Percentiles rank a stretch among this genome's conserved stretches.
Evolutionary conservation across 768 basidiomycete species (phyloP).

Genomic region (Auricularia cornea): DNA sequence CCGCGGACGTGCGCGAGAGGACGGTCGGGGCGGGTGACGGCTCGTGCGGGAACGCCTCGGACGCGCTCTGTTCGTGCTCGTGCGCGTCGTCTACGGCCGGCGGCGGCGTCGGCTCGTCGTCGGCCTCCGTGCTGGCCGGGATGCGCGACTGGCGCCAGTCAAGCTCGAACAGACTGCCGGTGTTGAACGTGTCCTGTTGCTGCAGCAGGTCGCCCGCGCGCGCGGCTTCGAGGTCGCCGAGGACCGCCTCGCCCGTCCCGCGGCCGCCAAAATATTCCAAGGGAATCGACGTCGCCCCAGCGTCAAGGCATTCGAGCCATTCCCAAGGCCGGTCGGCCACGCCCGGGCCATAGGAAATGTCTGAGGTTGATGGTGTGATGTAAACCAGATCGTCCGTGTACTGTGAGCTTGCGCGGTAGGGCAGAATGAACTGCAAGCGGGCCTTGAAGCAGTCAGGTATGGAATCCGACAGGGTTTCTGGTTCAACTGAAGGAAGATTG

Average conservation of each 20-base stretch:
- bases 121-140: neutral
- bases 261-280: conserved; percentile 63
- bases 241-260: conserved; percentile 49
- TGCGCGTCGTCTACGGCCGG: conserved; percentile 4
- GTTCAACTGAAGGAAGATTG: conserved; percentile 47
- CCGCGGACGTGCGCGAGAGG: conserved; percentile 28
- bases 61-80: neutral
- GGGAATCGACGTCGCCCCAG: conserved; percentile 62
- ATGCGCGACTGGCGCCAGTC: conserved; percentile 73
- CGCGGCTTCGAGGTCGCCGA: conserved; percentile 24
- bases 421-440: conserved; percentile 52
- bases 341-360: conserved; percentile 37
- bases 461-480: conserved; percentile 45
- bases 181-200: conserved; percentile 47
- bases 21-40: conserved; percentile 44
- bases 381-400: conserved; percentile 51
- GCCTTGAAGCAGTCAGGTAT: conserved; percentile 48
- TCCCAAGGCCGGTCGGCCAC: conserved; percentile 79
- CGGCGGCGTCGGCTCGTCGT: conserved; percentile 29
- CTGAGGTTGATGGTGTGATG: conserved; percentile 43
- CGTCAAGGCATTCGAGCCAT: conserved; percentile 74
- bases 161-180: conserved; percentile 58
- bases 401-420: conserved; percentile 41
- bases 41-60: neutral
- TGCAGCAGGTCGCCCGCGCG: conserved; percentile 25